Evolutionary conservation across 2,329 filamentous ascomycete genomes (phyloP), one percentile per base, ranked within the genome.

Genomic region (Colletotrichum noveboracense): DNA sequence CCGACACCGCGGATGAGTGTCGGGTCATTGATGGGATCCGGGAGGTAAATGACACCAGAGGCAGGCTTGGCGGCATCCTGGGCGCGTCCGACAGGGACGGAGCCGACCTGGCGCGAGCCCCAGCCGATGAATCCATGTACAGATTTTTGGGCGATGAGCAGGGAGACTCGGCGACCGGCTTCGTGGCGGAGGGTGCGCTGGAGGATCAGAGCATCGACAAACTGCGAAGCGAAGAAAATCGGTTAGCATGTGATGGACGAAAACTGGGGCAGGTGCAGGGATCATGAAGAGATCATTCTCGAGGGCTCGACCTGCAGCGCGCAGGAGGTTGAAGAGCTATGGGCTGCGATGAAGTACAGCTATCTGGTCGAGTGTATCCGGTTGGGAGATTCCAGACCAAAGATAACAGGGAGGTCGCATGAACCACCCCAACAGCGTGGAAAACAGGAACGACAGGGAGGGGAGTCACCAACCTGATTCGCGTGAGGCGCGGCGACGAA

Each of bases 401-500:
- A 13, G n/a, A 52, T 2, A 52, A 21, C 43, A 21, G 43, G 43
- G 43, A 52, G 43, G 2, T 52, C 43, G 43, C 43, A 21, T 21
- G 43, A 52, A 52, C 43, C 43, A 7, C 6, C n/a, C 10, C 10
- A 12, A 52, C n/a, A 1, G 0, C 10, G n/a, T 3, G n/a, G 43
- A 21, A 2, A 21, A 7, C n/a, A 13, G n/a, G 43, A 13, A 52
- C n/a, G 32, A 24, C 60, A 74, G 38, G 61, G 75, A 67, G 48
- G 38, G 21, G 43, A 34, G 30, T 30, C 24, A 67, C 10, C 32
- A 55, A 95, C 94, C 91, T 97, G 95, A 84, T 99, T 99, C 76
- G 96, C 96, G 88, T 99, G 97, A 79, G 97, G 97, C 70, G 96
- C 97, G 60, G 96, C 97, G 79, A 99, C 97, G 81, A 99, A 97